phyloP scores from a whole-genome alignment of 768 basidiomycete genomes.

The Mycena epipterygia region DNA sequence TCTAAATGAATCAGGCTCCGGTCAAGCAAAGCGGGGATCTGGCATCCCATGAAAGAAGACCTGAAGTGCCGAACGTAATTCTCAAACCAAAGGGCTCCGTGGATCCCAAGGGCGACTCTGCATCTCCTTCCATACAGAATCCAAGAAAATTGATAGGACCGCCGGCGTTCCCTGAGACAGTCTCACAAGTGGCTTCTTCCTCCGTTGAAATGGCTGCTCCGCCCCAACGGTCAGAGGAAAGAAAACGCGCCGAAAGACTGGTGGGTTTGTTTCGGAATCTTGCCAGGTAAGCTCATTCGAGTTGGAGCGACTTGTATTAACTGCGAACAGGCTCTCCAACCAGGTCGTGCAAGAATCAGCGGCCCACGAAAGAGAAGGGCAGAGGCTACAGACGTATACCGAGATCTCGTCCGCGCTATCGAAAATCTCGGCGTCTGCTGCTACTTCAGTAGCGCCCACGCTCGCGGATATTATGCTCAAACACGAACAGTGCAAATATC shows the following conservation, averaged over 20 bases:
- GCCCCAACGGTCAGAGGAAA: constrained; percentile 8
- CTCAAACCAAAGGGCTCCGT: constrained; percentile 17
- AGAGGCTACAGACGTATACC: constrained; percentile 63
- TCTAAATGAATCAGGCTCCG: constrained; percentile 19
- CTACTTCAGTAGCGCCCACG: constrained; percentile 57
- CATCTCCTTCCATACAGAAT: constrained; percentile 23
- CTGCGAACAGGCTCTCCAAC: constrained; percentile 55
- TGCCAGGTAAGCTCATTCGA: constrained; percentile 46
- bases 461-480: constrained; percentile 59
- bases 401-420: constrained; percentile 63
- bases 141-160: constrained; percentile 10
- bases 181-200: neutral
- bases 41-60: constrained; percentile 20
- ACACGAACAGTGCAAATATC: constrained; percentile 59
- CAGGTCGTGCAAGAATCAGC: constrained; percentile 59
- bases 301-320: constrained; percentile 27
- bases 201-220: neutral
- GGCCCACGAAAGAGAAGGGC: constrained; percentile 58
- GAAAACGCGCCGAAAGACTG: constrained; percentile 41
- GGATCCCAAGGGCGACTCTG: constrained; percentile 26
- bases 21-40: constrained; percentile 18
- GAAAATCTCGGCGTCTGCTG: constrained; percentile 57
- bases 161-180: constrained; percentile 11
- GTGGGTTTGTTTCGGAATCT: constrained; percentile 55
- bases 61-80: neutral